Evolutionary conservation across 305 asterid species (phyloP), one percentile per base, ranked within the genome.

Genomic region (Ilex paraguariensis): DNA sequence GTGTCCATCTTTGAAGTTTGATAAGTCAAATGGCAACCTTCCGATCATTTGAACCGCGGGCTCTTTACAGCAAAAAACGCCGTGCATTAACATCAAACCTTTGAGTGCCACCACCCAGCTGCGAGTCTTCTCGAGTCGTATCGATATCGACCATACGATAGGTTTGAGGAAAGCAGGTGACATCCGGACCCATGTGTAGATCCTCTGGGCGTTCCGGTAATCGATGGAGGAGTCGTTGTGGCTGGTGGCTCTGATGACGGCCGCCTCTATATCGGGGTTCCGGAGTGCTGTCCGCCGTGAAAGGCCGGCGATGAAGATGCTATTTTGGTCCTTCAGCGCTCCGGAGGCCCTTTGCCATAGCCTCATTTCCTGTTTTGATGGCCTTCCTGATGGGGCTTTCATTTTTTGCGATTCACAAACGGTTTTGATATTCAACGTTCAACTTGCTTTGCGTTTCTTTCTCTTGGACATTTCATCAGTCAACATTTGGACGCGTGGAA

Each of bases 61-160:
- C 51, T 66, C 31, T 7, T 67, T 56, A 17, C 75, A 66, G 33
- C 79, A 75, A 59, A 77, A 60, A 59, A 93, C 66, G 15, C 74
- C 78, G 68, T 93, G 99, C 81, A 84, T 73, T 6, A 93, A 81
- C 70, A 77, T 79, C 56, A 86, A 69, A 5, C 84, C 85, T 11
- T 87, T 90, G 0, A 87, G 68, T n/a, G 95, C 95, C 2, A 90
- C 99, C 0, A 71, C 60, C 95, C 97, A 87, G 56, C 73, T 66
- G 4, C 72, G 70, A 0, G 93, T 84, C 30, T 74, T 75, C 70
- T 75, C 85, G 48, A 85, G 17, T 30, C 96, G 87, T n/a, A 52
- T 3, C 13, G 99, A 57, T 36, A 90, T 39, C 46, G 92, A 81
- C 75, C 84, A 80, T 4, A 87, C 75, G 10, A 87, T 36, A 7